These are phyloP conservation scores for Euryodendron excelsum DNA, from an alignment of 148 eudicot genomes.

Conservation along the genomic window DNA sequence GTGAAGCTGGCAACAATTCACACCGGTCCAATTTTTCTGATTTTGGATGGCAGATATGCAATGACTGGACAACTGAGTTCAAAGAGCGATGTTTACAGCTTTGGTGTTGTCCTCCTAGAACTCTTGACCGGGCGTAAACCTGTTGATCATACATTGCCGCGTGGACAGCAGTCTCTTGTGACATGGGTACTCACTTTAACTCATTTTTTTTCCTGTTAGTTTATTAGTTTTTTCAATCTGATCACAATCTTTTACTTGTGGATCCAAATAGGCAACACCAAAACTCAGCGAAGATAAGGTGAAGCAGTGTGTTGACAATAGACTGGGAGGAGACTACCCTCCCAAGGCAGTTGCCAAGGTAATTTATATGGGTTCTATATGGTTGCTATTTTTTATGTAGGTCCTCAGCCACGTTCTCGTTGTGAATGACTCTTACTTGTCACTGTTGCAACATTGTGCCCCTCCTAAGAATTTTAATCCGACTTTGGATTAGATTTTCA, in stretches of 20 bases:
- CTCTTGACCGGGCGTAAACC: conserved; percentile 85
- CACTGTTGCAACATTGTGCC: not conserved
- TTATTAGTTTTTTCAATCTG: not conserved
- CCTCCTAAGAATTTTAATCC: not conserved
- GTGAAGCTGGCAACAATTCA: not conserved
- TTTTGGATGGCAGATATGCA: conserved; percentile 52
- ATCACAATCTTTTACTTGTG: conserved; percentile 8
- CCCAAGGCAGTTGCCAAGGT: conserved; percentile 85
- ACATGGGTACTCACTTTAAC: conserved; percentile 58
- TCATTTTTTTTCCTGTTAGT: not conserved
- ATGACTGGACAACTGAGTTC: conserved; percentile 82
- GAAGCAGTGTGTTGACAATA: conserved; percentile 65
- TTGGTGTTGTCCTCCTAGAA: conserved; percentile 79
- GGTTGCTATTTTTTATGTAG: not conserved
- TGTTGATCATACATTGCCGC: conserved; percentile 76
- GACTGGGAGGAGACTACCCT: conserved; percentile 63
- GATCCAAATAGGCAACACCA: conserved; percentile 58
- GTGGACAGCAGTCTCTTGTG: conserved; percentile 83
- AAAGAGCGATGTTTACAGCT: conserved; percentile 87
- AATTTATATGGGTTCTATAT: not conserved
- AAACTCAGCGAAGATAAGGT: conserved; percentile 82
- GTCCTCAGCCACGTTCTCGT: not conserved
- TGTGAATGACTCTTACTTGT: not conserved
- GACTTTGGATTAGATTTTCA: not conserved
- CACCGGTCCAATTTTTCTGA: not conserved